Evolutionary conservation across 1,284 basidiomycete genomes (phyloP).

Genomic region (Irpex sp.): DNA sequence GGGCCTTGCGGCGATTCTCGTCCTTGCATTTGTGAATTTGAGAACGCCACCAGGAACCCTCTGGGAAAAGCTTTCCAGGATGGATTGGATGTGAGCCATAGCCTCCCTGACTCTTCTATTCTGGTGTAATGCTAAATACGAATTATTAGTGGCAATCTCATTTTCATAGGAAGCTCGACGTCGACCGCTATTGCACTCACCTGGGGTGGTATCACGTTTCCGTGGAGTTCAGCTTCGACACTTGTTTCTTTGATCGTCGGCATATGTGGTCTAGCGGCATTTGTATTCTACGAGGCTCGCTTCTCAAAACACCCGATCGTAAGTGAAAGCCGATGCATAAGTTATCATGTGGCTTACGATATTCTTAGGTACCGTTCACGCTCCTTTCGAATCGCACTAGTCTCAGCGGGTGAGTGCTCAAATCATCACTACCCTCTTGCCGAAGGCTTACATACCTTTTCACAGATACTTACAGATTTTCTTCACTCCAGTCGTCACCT

Average conservation of each 20-base stretch:
- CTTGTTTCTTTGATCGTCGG: constrained; percentile 35
- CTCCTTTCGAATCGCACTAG: constrained; percentile 14
- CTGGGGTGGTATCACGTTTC: constrained; percentile 33
- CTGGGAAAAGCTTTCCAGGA: constrained; percentile 28
- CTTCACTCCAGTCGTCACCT: constrained; percentile 20
- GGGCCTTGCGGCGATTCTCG: constrained; percentile 24
- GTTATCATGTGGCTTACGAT: not conserved
- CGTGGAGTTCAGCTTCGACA: constrained; percentile 33
- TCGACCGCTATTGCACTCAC: constrained; percentile 31
- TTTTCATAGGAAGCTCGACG: constrained; percentile 30
- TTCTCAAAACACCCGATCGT: constrained; percentile 23
- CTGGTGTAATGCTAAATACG: constrained; percentile 25
- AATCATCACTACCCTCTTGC: not conserved
- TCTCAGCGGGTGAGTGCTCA: constrained; percentile 14
- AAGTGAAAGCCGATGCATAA: not conserved
- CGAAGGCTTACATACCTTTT: not conserved
- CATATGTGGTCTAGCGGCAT: constrained; percentile 20
- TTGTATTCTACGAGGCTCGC: constrained; percentile 22
- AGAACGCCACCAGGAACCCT: constrained; percentile 32
- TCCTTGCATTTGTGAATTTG: constrained; percentile 36
- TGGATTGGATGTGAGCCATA: constrained; percentile 37
- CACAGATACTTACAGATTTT: constrained; percentile 24
- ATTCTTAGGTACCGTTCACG: constrained; percentile 9
- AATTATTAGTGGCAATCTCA: constrained; percentile 30
- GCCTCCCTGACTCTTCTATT: constrained; percentile 15